These are phyloP conservation scores for Spencermartinsiella ligniputridi DNA, from an alignment of 1,139 yeast genomes.

Conservation along the genomic window DNA sequence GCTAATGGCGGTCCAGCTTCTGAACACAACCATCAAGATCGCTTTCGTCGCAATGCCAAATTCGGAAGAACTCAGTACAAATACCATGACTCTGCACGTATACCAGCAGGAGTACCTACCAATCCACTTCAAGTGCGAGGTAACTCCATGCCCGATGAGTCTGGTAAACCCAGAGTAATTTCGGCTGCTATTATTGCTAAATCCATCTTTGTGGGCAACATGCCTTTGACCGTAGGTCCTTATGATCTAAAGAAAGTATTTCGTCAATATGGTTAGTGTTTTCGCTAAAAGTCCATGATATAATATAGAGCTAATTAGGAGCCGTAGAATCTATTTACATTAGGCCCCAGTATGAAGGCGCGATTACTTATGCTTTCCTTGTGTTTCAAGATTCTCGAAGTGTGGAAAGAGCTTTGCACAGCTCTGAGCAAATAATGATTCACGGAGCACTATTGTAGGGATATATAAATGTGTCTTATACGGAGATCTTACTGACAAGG, in stretches of 20 bases:
- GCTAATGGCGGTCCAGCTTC: neutral
- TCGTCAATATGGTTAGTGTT: neutral
- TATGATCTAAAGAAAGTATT: neutral
- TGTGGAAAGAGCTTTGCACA: neutral
- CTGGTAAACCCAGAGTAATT: no score
- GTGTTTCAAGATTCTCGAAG: neutral
- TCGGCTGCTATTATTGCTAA: neutral
- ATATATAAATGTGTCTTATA: neutral
- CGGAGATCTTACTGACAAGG: neutral
- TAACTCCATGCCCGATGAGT: neutral
- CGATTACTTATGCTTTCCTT: neutral
- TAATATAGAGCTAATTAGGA: neutral
- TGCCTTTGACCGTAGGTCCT: neutral
- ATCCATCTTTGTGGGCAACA: slow-evolving; percentile 8
- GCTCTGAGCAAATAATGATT: neutral
- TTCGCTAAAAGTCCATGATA: neutral
- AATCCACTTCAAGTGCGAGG: neutral
- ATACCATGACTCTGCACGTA: neutral
- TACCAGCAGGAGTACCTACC: neutral
- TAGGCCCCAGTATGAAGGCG: neutral
- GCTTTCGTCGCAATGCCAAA: no score
- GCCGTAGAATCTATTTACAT: neutral
- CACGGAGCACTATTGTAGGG: neutral
- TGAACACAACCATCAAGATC: no score
- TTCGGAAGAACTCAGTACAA: no score